Conservation (phyloP, 176 grass and related monocot genomes). For the Aechmea fasciata region DNA sequence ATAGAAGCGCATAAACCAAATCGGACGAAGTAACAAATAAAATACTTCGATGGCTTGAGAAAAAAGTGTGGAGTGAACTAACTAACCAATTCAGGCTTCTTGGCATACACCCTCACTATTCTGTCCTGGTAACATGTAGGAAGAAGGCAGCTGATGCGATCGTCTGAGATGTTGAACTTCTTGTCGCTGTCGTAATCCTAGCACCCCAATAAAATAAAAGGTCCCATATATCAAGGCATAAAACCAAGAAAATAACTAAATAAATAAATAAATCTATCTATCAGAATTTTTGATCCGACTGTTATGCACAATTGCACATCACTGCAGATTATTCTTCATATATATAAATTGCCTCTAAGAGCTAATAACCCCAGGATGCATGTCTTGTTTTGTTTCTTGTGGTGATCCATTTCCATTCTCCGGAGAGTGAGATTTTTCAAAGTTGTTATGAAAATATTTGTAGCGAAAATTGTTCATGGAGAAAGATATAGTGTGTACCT, state of each 20-base stretch:
- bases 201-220: neutral
- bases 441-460: neutral
- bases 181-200: constrained; percentile 62
- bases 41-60: neutral
- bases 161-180: constrained; percentile 78
- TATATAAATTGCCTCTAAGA: too few species aligned
- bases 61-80: constrained; percentile 13
- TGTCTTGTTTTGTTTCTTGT: too few species aligned
- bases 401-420: too few species aligned
- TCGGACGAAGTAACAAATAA: neutral
- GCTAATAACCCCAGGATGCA: too few species aligned
- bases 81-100: constrained; percentile 67
- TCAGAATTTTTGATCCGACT: too few species aligned
- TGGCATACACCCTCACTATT: constrained; percentile 82
- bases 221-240: neutral
- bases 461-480: constrained; percentile 1
- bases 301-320: too few species aligned
- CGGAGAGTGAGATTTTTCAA: neutral
- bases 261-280: too few species aligned
- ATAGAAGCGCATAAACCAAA: too few species aligned
- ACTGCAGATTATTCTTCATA: too few species aligned
- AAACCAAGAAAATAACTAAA: constrained; percentile 1
- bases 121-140: constrained; percentile 60
- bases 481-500: constrained; percentile 47
- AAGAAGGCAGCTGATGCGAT: constrained; percentile 72